Conservation (phyloP, 2,329 filamentous ascomycete species). For the Fusarium ramigenum region DNA sequence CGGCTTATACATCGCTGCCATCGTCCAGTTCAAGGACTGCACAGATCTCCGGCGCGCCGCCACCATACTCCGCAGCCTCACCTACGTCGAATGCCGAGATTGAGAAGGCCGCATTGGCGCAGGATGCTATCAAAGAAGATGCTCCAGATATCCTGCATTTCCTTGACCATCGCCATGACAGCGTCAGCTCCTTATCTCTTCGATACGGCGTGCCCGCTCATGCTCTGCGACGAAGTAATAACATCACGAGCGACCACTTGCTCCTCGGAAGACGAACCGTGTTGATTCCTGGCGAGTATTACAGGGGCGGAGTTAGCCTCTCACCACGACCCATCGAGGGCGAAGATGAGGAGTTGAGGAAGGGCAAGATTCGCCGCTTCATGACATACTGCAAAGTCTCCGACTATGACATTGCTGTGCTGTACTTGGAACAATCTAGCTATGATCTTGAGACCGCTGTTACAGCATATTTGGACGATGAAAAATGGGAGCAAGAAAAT, state of each 20-base stretch:
- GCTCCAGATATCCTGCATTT: slow-evolving; percentile 79
- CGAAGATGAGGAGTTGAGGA: slow-evolving; percentile 77
- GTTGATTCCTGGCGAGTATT: slow-evolving; percentile 75
- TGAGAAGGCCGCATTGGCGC: slow-evolving; percentile 39
- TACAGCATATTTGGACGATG: slow-evolving; percentile 73
- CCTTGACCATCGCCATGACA: slow-evolving; percentile 74
- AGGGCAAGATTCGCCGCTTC: slow-evolving; percentile 76
- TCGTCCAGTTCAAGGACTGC: slow-evolving; percentile 39
- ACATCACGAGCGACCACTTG: slow-evolving; percentile 76
- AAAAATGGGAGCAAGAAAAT: slow-evolving; percentile 78
- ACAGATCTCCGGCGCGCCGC: slow-evolving; percentile 47
- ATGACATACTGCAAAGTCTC: slow-evolving; percentile 82
- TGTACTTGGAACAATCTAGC: slow-evolving; percentile 76
- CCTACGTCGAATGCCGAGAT: slow-evolving; percentile 8
- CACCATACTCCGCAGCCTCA: slow-evolving; percentile 49
- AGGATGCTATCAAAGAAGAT: slow-evolving; percentile 47
- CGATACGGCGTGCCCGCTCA: slow-evolving; percentile 74
- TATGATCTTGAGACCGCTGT: slow-evolving; percentile 75
- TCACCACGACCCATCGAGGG: slow-evolving; percentile 77
- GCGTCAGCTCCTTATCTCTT: slow-evolving; percentile 73
- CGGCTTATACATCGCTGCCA: slow-evolving; percentile 63
- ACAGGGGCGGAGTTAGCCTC: slow-evolving; percentile 72
- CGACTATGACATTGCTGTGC: slow-evolving; percentile 78
- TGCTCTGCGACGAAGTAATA: slow-evolving; percentile 72
- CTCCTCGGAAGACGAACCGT: slow-evolving; percentile 74